Percentiles rank a stretch among this genome's conserved stretches.
These are phyloP conservation scores for Fusarium sp. DNA, from an alignment of 2,329 filamentous ascomycete genomes.

Conservation along the genomic window DNA sequence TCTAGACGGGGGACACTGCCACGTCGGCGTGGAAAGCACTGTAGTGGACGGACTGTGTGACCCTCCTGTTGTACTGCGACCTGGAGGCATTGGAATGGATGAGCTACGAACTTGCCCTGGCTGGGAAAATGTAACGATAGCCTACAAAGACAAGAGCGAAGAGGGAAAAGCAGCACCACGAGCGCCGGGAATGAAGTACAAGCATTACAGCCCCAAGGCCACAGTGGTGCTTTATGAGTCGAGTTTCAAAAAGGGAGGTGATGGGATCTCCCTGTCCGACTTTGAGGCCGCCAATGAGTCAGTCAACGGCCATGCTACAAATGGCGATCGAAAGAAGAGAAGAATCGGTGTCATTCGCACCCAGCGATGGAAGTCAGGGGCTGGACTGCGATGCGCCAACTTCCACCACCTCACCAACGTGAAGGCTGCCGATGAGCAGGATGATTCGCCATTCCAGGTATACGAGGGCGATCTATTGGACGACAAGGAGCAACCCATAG, in stretches of 20 bases:
- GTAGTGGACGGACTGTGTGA: conserved; percentile 90
- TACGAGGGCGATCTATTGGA: conserved; percentile 55
- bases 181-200: conserved; percentile 98
- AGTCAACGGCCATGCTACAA: conserved; percentile 41
- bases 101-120: conserved; percentile 78
- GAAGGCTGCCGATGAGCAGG: conserved; percentile 42
- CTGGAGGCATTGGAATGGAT: conserved; percentile 88
- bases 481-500: conserved; percentile 49
- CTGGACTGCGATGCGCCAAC: conserved; percentile 53
- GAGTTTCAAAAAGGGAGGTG: conserved; percentile 50
- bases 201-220: conserved; percentile 94
- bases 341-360: conserved; percentile 68
- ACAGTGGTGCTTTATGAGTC: conserved; percentile 85
- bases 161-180: conserved; percentile 74
- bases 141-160: conserved; percentile 81
- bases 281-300: conserved; percentile 43
- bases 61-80: conserved; percentile 85
- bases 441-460: conserved; percentile 55
- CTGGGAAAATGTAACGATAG: conserved; percentile 83
- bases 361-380: conserved; percentile 61
- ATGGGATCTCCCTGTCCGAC: conserved; percentile 54
- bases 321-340: conserved; percentile 32
- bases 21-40: conserved; percentile 94
- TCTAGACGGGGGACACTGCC: conserved; percentile 86
- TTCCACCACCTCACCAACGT: conserved; percentile 39